Conservation (phyloP, 1,139 yeast genomes). For the Debaryomycetaceae sp. region DNA sequence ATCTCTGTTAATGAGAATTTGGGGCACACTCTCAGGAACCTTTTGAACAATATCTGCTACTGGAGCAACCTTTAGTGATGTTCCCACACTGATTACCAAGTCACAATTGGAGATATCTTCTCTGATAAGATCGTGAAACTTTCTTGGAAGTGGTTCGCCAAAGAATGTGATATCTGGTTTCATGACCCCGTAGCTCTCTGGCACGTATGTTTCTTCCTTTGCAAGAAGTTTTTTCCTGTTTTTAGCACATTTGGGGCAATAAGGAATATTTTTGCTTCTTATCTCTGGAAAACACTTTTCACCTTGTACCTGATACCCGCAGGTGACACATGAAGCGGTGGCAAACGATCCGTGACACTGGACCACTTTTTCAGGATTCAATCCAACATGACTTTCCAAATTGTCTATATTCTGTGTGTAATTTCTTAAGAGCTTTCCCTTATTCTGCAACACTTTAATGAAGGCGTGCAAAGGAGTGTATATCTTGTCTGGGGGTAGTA, state of each 20-base stretch:
- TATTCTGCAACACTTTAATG: slow-evolving; percentile 69
- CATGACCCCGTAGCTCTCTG: slow-evolving; percentile 67
- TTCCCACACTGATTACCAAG: slow-evolving; percentile 78
- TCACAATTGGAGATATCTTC: slow-evolving; percentile 66
- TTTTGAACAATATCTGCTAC: slow-evolving; percentile 81
- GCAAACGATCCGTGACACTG: slow-evolving; percentile 97
- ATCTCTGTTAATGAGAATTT: slow-evolving; percentile 75
- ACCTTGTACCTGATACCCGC: slow-evolving; percentile 67
- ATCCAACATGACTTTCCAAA: slow-evolving; percentile 78
- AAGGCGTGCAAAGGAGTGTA: slow-evolving; percentile 84
- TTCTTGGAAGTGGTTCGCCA: slow-evolving; percentile 79
- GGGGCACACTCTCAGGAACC: slow-evolving; percentile 69
- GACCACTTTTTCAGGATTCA: slow-evolving; percentile 61
- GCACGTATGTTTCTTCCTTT: slow-evolving; percentile 26
- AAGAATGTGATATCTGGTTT: slow-evolving; percentile 93
- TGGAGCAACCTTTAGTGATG: slow-evolving; percentile 90
- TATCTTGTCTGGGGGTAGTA: slow-evolving; percentile 71
- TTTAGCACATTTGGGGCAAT: slow-evolving; percentile 64
- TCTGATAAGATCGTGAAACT: slow-evolving; percentile 59
- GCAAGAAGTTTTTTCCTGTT: slow-evolving; percentile 34
- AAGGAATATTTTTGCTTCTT: slow-evolving; percentile 57
- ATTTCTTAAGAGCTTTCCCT: slow-evolving; percentile 74
- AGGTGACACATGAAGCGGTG: slow-evolving; percentile 78
- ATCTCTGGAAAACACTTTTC: slow-evolving; percentile 61
- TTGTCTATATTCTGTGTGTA: slow-evolving; percentile 94